Evolutionary conservation across 2,329 filamentous ascomycete species (phyloP).

Genomic region (Magnaporthiopsis incrustans): DNA sequence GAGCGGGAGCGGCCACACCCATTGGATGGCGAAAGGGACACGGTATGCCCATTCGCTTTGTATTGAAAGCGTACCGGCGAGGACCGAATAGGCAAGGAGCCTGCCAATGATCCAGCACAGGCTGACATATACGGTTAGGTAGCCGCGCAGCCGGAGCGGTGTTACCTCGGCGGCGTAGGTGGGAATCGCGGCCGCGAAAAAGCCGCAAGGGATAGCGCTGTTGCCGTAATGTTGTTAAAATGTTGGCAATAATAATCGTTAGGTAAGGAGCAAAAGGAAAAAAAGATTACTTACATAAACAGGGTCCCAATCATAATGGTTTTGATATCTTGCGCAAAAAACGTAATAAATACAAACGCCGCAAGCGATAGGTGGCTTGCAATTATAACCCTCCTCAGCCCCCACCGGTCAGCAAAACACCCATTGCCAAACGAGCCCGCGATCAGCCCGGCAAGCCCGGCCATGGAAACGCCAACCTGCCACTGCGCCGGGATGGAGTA

Average conservation of each 20-base stretch:
- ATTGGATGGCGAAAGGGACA: slow-evolving; percentile 39
- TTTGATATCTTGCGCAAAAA: slow-evolving; percentile 48
- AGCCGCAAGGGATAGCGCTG: slow-evolving; percentile 42
- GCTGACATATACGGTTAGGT: slow-evolving; percentile 52
- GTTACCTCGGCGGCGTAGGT: slow-evolving; percentile 55
- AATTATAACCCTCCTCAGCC: slow-evolving; percentile 35
- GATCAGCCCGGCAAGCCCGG: slow-evolving; percentile 34
- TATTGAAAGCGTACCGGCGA: slow-evolving; percentile 31
- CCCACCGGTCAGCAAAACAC: slow-evolving; percentile 33
- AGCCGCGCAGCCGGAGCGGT: slow-evolving; percentile 47
- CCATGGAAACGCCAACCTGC: slow-evolving; percentile 36
- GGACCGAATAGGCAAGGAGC: slow-evolving; percentile 42
- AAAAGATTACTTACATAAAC: background rate
- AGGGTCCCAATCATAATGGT: slow-evolving; percentile 44
- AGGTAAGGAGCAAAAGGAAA: too few species aligned
- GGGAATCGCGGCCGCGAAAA: slow-evolving; percentile 49
- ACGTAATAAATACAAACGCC: slow-evolving; percentile 51
- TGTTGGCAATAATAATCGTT: too few species aligned
- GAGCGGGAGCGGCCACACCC: slow-evolving; percentile 39
- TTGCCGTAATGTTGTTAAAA: too few species aligned
- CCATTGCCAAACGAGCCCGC: slow-evolving; percentile 41
- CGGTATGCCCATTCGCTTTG: slow-evolving; percentile 40
- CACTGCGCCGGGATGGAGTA: slow-evolving; percentile 32
- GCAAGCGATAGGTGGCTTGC: slow-evolving; percentile 28
- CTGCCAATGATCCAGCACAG: slow-evolving; percentile 58